Evolutionary conservation across 2,329 filamentous ascomycete species (phyloP).

Genomic region (Pseudopithomyces chartarum): DNA sequence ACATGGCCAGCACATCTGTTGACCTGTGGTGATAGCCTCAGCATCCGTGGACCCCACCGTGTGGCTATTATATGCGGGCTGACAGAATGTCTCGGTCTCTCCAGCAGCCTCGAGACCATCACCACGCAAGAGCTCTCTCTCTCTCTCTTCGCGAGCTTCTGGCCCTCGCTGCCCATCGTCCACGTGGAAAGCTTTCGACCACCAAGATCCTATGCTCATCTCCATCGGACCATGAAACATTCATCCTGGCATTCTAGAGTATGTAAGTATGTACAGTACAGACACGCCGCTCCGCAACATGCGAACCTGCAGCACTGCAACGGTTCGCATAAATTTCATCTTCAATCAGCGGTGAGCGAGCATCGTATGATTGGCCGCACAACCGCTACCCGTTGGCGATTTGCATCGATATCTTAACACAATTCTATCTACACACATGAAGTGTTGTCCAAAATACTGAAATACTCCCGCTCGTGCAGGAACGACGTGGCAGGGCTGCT

Average conservation of each 20-base stretch:
- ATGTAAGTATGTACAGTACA: too few species aligned
- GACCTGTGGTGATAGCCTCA: constrained; percentile 7
- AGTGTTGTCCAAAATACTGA: constrained; percentile 20
- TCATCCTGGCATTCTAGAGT: too few species aligned
- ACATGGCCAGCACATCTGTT: constrained; percentile 27
- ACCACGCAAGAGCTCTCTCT: background rate
- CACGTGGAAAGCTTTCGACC: too few species aligned
- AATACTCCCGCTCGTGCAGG: constrained; percentile 12
- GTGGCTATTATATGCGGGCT: constrained; percentile 21
- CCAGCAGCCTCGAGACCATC: background rate
- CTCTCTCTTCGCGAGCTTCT: background rate
- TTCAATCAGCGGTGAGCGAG: constrained; percentile 42
- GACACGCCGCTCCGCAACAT: background rate
- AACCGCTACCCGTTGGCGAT: constrained; percentile 27
- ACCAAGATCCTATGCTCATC: too few species aligned
- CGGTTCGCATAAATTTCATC: constrained; percentile 31
- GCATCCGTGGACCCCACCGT: constrained; percentile 22
- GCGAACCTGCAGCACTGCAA: constrained; percentile 26
- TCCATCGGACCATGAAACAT: too few species aligned
- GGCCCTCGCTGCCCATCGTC: too few species aligned
- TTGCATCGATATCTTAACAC: constrained; percentile 12
- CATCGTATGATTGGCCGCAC: constrained; percentile 32
- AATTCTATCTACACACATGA: background rate
- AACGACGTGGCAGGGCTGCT: constrained; percentile 16
- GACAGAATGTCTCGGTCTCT: constrained; percentile 15